A percentile compares a stretch with the other conserved stretches of the same genome.
Conservation (phyloP, 257 asterid species). For the Jacaranda mimosifolia region DNA sequence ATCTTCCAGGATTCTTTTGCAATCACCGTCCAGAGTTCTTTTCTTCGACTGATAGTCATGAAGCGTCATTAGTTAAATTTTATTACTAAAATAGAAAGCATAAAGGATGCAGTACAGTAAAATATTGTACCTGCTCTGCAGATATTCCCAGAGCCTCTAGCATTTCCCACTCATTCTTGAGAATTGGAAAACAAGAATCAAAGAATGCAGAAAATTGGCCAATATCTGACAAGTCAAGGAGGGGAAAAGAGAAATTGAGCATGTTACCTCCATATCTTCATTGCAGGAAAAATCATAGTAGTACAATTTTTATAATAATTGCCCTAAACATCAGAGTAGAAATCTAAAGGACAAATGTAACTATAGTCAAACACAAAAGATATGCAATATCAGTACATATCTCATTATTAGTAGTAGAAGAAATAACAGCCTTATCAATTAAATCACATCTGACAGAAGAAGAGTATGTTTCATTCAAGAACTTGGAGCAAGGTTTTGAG, state of each 20-base stretch:
- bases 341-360: slow-evolving; percentile 23
- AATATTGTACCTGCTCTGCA: slow-evolving; percentile 56
- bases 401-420: neutral
- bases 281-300: neutral
- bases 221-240: slow-evolving; percentile 50
- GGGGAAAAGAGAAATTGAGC: slow-evolving; percentile 15
- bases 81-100: slow-evolving; percentile 23
- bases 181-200: slow-evolving; percentile 66
- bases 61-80: slow-evolving; percentile 30
- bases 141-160: slow-evolving; percentile 57
- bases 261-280: neutral
- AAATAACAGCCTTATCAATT: neutral
- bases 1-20: slow-evolving; percentile 59
- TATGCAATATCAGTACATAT: slow-evolving; percentile 3
- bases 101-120: slow-evolving; percentile 17
- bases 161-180: slow-evolving; percentile 70
- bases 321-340: slow-evolving; percentile 16
- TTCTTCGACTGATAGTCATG: slow-evolving; percentile 54
- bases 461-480: neutral
- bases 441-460: neutral
- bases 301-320: neutral
- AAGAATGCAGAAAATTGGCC: slow-evolving; percentile 50
- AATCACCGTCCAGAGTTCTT: slow-evolving; percentile 56
- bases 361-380: neutral
- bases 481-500: neutral